These are phyloP conservation scores for Panicum virgatum DNA, from an alignment of 202 grass and related monocot genomes.

Conservation along the genomic window DNA sequence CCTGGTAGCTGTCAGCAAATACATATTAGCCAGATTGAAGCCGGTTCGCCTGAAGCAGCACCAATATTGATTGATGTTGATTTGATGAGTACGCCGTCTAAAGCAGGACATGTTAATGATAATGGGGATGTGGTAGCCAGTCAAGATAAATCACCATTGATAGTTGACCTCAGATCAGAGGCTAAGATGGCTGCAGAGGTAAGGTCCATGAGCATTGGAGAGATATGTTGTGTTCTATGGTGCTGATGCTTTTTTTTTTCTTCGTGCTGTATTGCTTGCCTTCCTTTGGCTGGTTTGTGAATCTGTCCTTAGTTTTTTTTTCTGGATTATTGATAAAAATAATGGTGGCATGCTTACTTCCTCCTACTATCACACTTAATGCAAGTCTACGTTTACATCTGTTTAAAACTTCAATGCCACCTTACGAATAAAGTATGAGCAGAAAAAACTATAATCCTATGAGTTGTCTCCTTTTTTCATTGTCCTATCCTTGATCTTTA, in stretches of 20 bases:
- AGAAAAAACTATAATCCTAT: neutral
- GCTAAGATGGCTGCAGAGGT: conserved; percentile 75
- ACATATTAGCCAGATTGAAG: conserved; percentile 39
- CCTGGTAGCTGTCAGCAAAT: conserved; percentile 34
- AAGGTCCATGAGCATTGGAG: conserved; percentile 30
- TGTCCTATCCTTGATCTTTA: neutral
- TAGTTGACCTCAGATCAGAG: conserved; percentile 68
- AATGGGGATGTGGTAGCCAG: conserved; percentile 37
- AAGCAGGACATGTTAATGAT: conserved; percentile 39
- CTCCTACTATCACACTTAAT: conserved; percentile 6
- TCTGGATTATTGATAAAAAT: neutral
- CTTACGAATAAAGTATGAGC: neutral
- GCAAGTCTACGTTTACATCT: neutral
- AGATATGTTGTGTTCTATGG: conserved; percentile 9
- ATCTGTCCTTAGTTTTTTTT: neutral
- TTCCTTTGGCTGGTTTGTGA: conserved; percentile 14
- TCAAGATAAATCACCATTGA: conserved; percentile 45
- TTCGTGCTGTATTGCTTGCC: neutral
- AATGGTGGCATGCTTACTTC: neutral
- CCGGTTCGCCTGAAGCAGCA: conserved; percentile 27
- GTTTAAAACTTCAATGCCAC: conserved; percentile 20
- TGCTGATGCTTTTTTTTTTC: neutral
- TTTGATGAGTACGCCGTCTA: conserved; percentile 33
- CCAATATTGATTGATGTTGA: conserved; percentile 43
- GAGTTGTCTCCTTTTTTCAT: neutral